These are phyloP conservation scores for Rhodotorula diobovata DNA, from an alignment of 768 basidiomycete species.

Conservation along the genomic window DNA sequence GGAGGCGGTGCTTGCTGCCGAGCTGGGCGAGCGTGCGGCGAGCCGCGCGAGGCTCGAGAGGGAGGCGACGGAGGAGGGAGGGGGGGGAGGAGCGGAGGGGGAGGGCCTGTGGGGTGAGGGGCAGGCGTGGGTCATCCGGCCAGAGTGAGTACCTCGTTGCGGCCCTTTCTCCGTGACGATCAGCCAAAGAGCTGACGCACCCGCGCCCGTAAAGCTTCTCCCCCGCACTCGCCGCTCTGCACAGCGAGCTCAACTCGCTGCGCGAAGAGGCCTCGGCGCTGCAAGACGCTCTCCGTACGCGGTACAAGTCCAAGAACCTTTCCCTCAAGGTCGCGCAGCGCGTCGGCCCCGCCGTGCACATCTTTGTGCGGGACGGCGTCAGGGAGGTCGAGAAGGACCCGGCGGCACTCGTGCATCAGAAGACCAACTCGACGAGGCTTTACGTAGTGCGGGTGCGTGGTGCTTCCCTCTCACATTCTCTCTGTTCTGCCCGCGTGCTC, in stretches of 20 bases:
- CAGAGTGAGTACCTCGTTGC: not conserved
- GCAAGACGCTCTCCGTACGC: not conserved
- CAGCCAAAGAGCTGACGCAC: not conserved
- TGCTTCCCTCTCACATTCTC: not conserved
- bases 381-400: slow-evolving; percentile 16
- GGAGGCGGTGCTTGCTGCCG: slow-evolving; percentile 11
- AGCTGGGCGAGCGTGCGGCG: slow-evolving; percentile 10
- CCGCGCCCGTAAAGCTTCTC: slow-evolving; percentile 12
- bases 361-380: slow-evolving; percentile 2
- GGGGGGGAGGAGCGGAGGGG: slow-evolving; percentile 18
- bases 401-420: slow-evolving; percentile 1
- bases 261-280: slow-evolving; percentile 7
- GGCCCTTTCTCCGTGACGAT: too few species aligned
- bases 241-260: not conserved
- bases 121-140: slow-evolving; percentile 25
- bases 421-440: slow-evolving; percentile 18
- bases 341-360: slow-evolving; percentile 11
- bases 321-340: slow-evolving; percentile 5
- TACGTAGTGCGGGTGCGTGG: slow-evolving; percentile 16
- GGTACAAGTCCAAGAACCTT: slow-evolving; percentile 9
- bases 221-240: not conserved
- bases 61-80: not conserved
- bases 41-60: slow-evolving; percentile 35
- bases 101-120: slow-evolving; percentile 34
- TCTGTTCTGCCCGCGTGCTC: not conserved